phyloP scores from a whole-genome alignment of 148 eudicot genomes.

The Suaeda aralocaspica region DNA sequence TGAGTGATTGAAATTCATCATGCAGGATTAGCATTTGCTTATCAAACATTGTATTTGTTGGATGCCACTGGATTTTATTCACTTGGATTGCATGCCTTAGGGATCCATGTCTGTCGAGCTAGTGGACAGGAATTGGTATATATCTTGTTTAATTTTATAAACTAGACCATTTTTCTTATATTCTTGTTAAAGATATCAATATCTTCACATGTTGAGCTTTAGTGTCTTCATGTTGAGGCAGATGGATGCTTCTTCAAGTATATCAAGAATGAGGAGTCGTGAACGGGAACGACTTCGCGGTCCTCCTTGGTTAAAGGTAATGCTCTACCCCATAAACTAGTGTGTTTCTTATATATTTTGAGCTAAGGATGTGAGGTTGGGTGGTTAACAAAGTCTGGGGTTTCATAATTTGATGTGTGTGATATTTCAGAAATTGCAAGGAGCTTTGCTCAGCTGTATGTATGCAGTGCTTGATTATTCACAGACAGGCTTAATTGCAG shows the following conservation, averaged over 20 bases:
- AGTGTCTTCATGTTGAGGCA: conserved; percentile 48
- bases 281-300: conserved; percentile 97
- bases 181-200: neutral
- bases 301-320: conserved; percentile 97
- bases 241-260: conserved; percentile 99
- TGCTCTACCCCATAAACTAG: neutral
- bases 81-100: conserved; percentile 83
- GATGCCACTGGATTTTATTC: conserved; percentile 98
- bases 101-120: conserved; percentile 95
- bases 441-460: conserved; percentile 67
- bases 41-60: conserved; percentile 88
- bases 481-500: conserved; percentile 91
- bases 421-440: conserved; percentile 69
- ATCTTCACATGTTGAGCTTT: conserved; percentile 19
- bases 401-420: conserved; percentile 2
- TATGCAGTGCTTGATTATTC: conserved; percentile 96
- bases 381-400: neutral
- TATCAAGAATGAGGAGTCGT: conserved; percentile 89
- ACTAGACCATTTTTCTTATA: neutral
- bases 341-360: neutral
- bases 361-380: too few relatives aligned
- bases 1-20: neutral
- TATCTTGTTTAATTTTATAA: conserved; percentile 13
- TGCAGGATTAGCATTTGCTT: conserved; percentile 90
- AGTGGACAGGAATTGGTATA: conserved; percentile 98